Base-by-base conservation (phyloP, 371 early-diverging fungal genomes). In the Choanephora cucurbitarum region DNA sequence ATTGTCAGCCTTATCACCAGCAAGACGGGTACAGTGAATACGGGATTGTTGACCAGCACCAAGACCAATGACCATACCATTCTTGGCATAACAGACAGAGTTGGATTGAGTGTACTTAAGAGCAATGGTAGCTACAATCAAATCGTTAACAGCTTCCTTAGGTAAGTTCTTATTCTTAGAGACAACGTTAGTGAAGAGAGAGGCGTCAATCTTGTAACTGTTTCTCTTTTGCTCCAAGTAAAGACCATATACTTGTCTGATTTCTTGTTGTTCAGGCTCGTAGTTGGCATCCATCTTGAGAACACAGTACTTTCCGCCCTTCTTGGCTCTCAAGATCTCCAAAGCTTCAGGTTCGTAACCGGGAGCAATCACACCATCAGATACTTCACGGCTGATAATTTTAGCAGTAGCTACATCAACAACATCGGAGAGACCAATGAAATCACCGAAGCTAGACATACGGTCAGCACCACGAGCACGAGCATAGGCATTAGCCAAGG, bases 11-110 rank as follows among this genome's bases (percentile, higher is more conserved):
- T 98, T 98, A 66, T 95, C 96, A 67, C 96, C 96, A n/a, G 97
- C 98, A 55, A 98, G 87, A 52, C 98, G 88, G 8, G 96, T 96
- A 82, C 96, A 97, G 81, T 96, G 98, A 55, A 98, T 96, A 58
- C 98, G 88, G 44, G 94, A 93, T 81, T 98, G 97, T 79, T 98
- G 97, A 47, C 98, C 98, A 55, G 97, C 98, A 54, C 98, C 98
- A 48, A 98, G 81, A 54, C 98, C 98, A 58, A 97, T 87, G n/a
- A 96, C 91, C 94, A 94, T 94, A 62, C 98, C 98, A 69, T 94
- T 89, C 81, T 93, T 92, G 64, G 97, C 98, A 66, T 95, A 98
- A 77, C 94, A 94, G 39, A 98, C 97, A 40, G 96, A 95, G 87
- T 98, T 98, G 64, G 92, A 92, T 80, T 98, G 97, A 46, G 97